Evolutionary conservation across 371 early-diverging fungal species (phyloP).

Genomic region (Blastocladiella emersonii): DNA sequence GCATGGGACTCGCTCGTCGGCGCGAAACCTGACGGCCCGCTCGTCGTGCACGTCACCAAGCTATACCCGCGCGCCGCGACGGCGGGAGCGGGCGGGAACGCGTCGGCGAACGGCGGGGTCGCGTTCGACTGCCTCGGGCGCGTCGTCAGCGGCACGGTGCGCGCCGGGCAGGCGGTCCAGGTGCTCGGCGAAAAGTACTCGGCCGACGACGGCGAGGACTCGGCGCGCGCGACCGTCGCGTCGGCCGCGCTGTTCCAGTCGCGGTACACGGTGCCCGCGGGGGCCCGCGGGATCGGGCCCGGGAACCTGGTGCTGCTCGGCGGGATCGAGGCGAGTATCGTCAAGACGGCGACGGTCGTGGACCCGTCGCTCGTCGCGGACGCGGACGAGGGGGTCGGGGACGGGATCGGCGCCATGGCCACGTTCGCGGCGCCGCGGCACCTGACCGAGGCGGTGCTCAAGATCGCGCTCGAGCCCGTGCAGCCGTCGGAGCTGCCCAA

Average conservation of each 20-base stretch:
- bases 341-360: conserved; percentile 88
- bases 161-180: conserved; percentile 57
- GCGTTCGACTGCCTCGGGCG: conserved; percentile 83
- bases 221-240: conserved; percentile 65
- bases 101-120: conserved; percentile 50
- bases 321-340: conserved; percentile 81
- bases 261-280: conserved; percentile 66
- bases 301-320: conserved; percentile 85
- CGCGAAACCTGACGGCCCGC: no score
- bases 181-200: conserved; percentile 86
- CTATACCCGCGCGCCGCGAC: no score
- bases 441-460: conserved; percentile 69
- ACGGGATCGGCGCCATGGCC: conserved; percentile 45
- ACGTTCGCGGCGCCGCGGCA: conserved; percentile 76
- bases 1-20: no score
- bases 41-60: no score
- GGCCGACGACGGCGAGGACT: conserved; percentile 89
- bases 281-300: conserved; percentile 38
- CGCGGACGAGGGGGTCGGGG: no score
- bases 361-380: conserved; percentile 23
- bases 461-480: conserved; percentile 91
- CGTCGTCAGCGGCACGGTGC: conserved; percentile 77
- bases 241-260: conserved; percentile 68
- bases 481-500: conserved; percentile 93
- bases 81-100: background rate